Base-by-base conservation (phyloP, 768 basidiomycete genomes). In the Leccinellum luteum region DNA sequence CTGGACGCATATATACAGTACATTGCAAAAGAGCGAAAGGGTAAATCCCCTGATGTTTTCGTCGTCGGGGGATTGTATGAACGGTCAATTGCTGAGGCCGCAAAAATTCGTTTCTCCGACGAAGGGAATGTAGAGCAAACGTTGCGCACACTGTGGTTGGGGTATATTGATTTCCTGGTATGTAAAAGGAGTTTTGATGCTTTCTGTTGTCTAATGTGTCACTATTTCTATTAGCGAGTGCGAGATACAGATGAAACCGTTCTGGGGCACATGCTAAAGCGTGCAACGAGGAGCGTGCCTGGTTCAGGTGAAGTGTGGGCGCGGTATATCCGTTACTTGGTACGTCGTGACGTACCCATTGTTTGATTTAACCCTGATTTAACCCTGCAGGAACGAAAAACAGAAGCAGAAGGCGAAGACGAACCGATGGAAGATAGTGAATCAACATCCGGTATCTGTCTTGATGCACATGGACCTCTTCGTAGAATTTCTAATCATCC, bases 231-330 rank as follows among this genome's bases (percentile, higher is more conserved):
- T 51, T 47, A 59, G 58, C 56, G 52, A 51, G 76, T 76, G 31
- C 74, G 81, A 56, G 76, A 78, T 15, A 75, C 66, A 1, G 79
- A 76, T 13, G 71, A 73, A 31, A 77, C 76, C 1, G 68, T 68
- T 10, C 78, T 86, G 61, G 58, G 75, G 30, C 63, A 64, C n/a
- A 68, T 77, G 15, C 76, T 83, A 28, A 74, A 72, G 57, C 77
- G 90, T 43, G 90, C 90, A 12, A 68, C 83, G 10, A 80, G 89
- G 56, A 92, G 91, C 65, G 84, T 86, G 0, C 90, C 92, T 41
- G 81, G 78, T 17, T 89, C 81, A 32, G 92, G 92, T 19, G 87
- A 90, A 64, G 74, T 91, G 15, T 90, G 89, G 87, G 85, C 89
- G 6, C 78, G 85, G 43, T 90, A 90, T 68, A 84, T 94, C 13